Percentiles rank a stretch among this genome's conserved stretches.
phyloP scores from a whole-genome alignment of 257 asterid genomes.

The Przewalskia tangutica region DNA sequence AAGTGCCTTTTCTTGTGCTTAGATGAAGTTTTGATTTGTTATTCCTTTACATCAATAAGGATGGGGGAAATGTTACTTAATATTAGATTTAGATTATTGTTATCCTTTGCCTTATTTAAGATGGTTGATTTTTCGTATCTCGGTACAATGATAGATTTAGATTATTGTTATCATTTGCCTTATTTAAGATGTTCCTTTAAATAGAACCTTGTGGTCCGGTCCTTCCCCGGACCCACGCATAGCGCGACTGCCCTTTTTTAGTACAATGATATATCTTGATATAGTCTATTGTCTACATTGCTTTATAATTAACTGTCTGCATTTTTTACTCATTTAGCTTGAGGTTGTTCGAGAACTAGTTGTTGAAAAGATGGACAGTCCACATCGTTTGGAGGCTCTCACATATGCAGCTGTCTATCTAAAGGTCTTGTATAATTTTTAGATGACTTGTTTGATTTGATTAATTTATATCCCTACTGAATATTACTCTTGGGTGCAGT shows the following conservation, averaged over 20 bases:
- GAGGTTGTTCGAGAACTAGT: constrained; percentile 82
- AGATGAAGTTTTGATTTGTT: not conserved
- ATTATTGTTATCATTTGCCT: too few relatives aligned
- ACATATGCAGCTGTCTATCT: constrained; percentile 83
- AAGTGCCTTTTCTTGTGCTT: not conserved
- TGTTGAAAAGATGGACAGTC: constrained; percentile 45
- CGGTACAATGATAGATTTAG: too few relatives aligned
- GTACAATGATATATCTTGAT: not conserved
- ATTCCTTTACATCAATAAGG: not conserved
- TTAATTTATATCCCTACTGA: constrained; percentile 9
- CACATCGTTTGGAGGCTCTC: constrained; percentile 80
- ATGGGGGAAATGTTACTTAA: not conserved
- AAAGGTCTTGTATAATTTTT: constrained; percentile 44
- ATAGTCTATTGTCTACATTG: not conserved
- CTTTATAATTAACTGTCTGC: not conserved
- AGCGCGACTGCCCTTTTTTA: too few relatives aligned
- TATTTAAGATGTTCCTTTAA: too few relatives aligned
- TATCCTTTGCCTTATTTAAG: not conserved
- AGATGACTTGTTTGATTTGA: constrained; percentile 1
- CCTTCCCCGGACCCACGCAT: too few relatives aligned
- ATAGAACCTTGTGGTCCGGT: too few relatives aligned
- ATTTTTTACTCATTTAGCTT: constrained; percentile 38
- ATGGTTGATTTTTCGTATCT: not conserved
- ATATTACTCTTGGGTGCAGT: constrained; percentile 35
- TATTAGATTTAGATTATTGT: not conserved